A percentile compares a stretch with the other conserved stretches of the same genome.
Conservation (phyloP, 2,329 filamentous ascomycete species). For the Aschersonia sp. region DNA sequence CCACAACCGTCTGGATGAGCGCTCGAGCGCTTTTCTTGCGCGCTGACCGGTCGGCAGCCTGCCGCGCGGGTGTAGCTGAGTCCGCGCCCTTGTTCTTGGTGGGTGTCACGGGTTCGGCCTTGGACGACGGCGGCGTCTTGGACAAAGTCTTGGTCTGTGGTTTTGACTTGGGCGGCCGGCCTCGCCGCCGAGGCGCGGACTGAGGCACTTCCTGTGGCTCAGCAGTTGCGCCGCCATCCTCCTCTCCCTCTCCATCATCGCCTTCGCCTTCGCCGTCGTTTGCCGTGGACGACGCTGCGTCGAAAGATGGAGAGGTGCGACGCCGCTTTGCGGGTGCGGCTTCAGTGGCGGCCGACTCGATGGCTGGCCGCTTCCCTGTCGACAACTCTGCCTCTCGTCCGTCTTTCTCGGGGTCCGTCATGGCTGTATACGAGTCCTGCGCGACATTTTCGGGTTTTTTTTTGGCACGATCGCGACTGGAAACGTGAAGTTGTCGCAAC, state of each 20-base stretch:
- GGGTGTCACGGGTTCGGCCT: conserved; percentile 20
- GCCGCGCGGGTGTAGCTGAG: conserved; percentile 45
- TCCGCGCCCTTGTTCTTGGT: conserved; percentile 17
- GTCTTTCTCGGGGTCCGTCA: too few relatives aligned
- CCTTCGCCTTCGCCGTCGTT: background rate
- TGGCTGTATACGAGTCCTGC: too few relatives aligned
- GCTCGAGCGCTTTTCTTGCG: conserved; percentile 69
- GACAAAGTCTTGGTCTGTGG: conserved; percentile 16
- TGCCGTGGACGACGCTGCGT: background rate
- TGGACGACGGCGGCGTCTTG: conserved; percentile 10
- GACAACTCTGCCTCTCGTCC: background rate
- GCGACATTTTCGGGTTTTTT: too few relatives aligned
- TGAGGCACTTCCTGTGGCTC: conserved; percentile 4
- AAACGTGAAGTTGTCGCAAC: too few relatives aligned
- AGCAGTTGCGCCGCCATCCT: background rate
- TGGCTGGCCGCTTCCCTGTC: background rate
- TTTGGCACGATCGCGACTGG: too few relatives aligned
- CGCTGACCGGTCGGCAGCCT: conserved; percentile 71
- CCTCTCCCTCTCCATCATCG: background rate
- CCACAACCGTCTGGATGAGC: conserved; percentile 57
- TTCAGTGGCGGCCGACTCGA: background rate
- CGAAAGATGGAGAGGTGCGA: conserved; percentile 8
- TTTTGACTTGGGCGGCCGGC: conserved; percentile 14
- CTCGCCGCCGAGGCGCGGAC: conserved; percentile 15
- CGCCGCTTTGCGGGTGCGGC: conserved; percentile 16